Evolutionary conservation across 805 yeast genomes (phyloP).

Genomic region (Lipomyces japonicus): DNA sequence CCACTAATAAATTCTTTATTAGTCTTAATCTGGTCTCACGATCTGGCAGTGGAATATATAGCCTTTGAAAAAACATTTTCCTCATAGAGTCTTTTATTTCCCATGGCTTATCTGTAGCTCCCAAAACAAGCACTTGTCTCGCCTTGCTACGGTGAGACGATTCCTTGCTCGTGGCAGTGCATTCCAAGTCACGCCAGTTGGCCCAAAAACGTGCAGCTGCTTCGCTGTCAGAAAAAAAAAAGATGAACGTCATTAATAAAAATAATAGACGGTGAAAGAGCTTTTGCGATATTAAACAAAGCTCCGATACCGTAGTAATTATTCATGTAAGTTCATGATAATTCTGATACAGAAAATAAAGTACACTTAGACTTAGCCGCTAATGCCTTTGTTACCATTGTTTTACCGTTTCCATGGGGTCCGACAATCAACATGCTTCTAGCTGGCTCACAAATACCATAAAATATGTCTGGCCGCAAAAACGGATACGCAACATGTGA

Average conservation of each 20-base stretch:
- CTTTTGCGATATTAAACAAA: slow-evolving; percentile 75
- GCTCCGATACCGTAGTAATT: slow-evolving; percentile 89
- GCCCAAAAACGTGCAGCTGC: slow-evolving; percentile 78
- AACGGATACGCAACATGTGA: slow-evolving; percentile 94
- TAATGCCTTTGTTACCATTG: slow-evolving; percentile 95
- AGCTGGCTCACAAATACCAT: slow-evolving; percentile 89
- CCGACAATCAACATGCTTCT: slow-evolving; percentile 96
- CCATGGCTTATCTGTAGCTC: slow-evolving; percentile 97
- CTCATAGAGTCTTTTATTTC: slow-evolving; percentile 95
- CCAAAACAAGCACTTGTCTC: slow-evolving; percentile 78
- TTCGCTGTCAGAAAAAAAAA: slow-evolving; percentile 74
- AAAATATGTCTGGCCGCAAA: slow-evolving; percentile 84
- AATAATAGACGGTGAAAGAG: slow-evolving; percentile 85
- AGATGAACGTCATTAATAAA: slow-evolving; percentile 97
- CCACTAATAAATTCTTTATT: slow-evolving; percentile 58
- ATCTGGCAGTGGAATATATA: slow-evolving; percentile 92
- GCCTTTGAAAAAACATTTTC: slow-evolving; percentile 84
- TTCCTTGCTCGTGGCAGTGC: slow-evolving; percentile 77
- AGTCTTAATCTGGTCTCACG: slow-evolving; percentile 73
- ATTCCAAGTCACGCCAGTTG: slow-evolving; percentile 90
- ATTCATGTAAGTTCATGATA: slow-evolving; percentile 86
- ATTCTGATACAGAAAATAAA: slow-evolving; percentile 85
- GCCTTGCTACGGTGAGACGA: slow-evolving; percentile 46
- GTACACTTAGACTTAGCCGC: slow-evolving; percentile 94
- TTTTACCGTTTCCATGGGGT: slow-evolving; percentile 98